Conservation (phyloP, 306 rosid genomes). For the Casuarina cunninghamiana region DNA sequence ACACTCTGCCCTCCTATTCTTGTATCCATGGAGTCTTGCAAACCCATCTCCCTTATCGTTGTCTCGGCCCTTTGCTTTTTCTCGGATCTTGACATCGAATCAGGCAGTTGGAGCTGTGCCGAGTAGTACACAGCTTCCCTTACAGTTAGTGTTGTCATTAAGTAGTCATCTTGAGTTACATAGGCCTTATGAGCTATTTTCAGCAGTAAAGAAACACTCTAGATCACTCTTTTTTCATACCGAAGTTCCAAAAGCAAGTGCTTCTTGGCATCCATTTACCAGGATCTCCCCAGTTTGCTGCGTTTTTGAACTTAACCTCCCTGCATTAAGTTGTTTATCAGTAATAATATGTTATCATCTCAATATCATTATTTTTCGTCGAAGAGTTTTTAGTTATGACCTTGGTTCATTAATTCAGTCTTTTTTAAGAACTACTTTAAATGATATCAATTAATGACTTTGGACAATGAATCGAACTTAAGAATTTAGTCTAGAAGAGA, state of each 20-base stretch:
- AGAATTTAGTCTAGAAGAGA: too few relatives aligned
- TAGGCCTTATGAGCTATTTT: slow-evolving; percentile 38
- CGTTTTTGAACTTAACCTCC: slow-evolving; percentile 48
- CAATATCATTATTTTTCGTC: too few relatives aligned
- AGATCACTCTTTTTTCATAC: slow-evolving; percentile 1
- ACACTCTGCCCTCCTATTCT: slow-evolving; percentile 60
- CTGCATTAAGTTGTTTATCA: slow-evolving; percentile 29
- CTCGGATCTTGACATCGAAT: slow-evolving; percentile 53
- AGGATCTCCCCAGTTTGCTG: slow-evolving; percentile 50
- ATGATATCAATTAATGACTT: too few relatives aligned
- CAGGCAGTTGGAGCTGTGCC: slow-evolving; percentile 43
- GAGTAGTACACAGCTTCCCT: slow-evolving; percentile 57
- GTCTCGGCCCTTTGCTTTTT: slow-evolving; percentile 55
- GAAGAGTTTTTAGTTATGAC: too few relatives aligned
- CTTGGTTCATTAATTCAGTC: too few relatives aligned
- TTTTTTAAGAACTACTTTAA: too few relatives aligned
- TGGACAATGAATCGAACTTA: too few relatives aligned
- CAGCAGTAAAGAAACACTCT: not conserved
- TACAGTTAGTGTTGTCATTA: slow-evolving; percentile 54
- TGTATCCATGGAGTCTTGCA: slow-evolving; percentile 53
- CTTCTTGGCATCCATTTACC: slow-evolving; percentile 55
- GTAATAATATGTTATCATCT: too few relatives aligned
- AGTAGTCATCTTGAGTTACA: slow-evolving; percentile 67
- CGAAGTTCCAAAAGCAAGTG: slow-evolving; percentile 63
- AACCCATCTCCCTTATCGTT: slow-evolving; percentile 61